These are phyloP conservation scores for Penstemon barbatus DNA, from an alignment of 257 asterid species.

Conservation along the genomic window DNA sequence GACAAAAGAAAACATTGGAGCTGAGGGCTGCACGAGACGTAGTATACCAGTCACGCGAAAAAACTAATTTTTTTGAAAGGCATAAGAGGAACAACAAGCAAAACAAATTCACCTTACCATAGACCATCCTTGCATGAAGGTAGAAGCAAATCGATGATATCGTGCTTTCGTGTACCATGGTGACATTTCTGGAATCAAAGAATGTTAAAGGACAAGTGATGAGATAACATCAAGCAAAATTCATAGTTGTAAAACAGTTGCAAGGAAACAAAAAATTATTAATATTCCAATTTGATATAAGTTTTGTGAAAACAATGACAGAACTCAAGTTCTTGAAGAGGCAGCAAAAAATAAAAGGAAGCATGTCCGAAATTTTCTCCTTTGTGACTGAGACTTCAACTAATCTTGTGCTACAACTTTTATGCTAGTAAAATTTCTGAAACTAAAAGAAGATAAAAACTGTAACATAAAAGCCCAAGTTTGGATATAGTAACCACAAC, in stretches of 20 bases:
- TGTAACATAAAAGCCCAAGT: neutral
- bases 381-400: neutral
- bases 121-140: constrained; percentile 48
- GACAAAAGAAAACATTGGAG: constrained; percentile 50
- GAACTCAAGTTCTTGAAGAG: too few species aligned
- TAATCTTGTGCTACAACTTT: neutral
- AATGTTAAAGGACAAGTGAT: neutral
- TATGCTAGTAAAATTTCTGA: neutral
- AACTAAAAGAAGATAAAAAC: neutral
- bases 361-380: too few species aligned
- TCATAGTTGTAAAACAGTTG: neutral
- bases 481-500: neutral
- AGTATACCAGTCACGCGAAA: constrained; percentile 25
- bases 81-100: constrained; percentile 12
- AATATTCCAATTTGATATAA: too few species aligned
- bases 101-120: constrained; percentile 52
- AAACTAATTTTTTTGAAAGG: constrained; percentile 12
- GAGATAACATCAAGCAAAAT: constrained; percentile 1
- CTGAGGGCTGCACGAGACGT: constrained; percentile 55
- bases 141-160: constrained; percentile 52
- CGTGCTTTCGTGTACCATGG: constrained; percentile 68
- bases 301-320: too few species aligned
- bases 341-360: too few species aligned
- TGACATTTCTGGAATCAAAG: constrained; percentile 44
- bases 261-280: neutral